A percentile compares a stretch with the other conserved stretches of the same genome.
Conservation (phyloP, 2,329 filamentous ascomycete species). For the Neofusicoccum laricinum region DNA sequence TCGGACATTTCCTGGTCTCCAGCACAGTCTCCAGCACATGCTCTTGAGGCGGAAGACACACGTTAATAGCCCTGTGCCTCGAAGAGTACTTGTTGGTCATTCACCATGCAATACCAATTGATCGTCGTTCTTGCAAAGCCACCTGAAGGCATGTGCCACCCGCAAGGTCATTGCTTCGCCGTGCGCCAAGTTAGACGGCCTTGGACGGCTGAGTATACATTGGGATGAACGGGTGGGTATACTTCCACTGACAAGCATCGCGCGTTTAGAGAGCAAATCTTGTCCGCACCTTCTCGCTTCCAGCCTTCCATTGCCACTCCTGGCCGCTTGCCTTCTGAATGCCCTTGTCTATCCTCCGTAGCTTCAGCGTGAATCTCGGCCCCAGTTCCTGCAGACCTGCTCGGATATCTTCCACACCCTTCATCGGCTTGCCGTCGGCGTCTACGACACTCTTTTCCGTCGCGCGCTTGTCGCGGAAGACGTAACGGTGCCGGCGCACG, state of each 20-base stretch:
- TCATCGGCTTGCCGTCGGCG: constrained; percentile 76
- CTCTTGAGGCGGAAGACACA: too few species aligned
- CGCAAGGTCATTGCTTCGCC: too few species aligned
- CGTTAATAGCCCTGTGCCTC: too few species aligned
- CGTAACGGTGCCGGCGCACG: constrained; percentile 82
- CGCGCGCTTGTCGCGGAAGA: constrained; percentile 83
- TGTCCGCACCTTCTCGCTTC: constrained; percentile 91
- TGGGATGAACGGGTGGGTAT: not conserved
- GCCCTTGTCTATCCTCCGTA: constrained; percentile 87
- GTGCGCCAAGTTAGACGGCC: too few species aligned
- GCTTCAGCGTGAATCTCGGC: constrained; percentile 78
- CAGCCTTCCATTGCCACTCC: constrained; percentile 95
- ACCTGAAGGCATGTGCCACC: too few species aligned
- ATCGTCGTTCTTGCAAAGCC: too few species aligned
- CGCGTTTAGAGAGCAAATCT: constrained; percentile 75
- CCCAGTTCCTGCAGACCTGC: constrained; percentile 90
- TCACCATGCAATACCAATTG: too few species aligned
- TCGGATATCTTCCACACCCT: constrained; percentile 80
- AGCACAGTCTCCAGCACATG: not conserved
- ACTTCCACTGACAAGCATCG: not conserved
- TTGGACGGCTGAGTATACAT: not conserved
- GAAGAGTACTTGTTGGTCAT: too few species aligned
- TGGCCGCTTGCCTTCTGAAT: constrained; percentile 73
- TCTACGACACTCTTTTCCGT: constrained; percentile 85
- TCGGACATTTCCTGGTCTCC: not conserved